Base-by-base conservation (phyloP, 2,329 filamentous ascomycete genomes). In the Chalaropsis thielavioides region DNA sequence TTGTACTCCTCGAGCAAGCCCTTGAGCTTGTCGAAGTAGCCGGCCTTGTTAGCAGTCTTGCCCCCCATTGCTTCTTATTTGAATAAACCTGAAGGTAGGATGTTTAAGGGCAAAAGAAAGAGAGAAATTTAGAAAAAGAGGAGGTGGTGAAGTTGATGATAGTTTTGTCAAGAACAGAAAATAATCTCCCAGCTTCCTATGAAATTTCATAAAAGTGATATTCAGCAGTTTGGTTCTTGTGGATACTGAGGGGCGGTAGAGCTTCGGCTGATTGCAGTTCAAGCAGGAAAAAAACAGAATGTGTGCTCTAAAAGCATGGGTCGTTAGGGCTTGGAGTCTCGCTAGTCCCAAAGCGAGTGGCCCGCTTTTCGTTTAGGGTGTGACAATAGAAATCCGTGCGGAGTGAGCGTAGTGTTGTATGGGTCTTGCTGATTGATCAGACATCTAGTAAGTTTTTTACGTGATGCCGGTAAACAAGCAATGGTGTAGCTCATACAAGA, bases 21-120 rank as follows among this genome's bases (percentile, higher is more conserved):
- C 88, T 96, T 95, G 79, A 99, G 91, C 91, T 97, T 97, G 80
- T 96, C 92, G 84, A 99, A 99, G 87, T 99, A 96, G 74, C 78
- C 89, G 78, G 90, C 85, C 86, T 97, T 99, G 86, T 87, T 92
- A 76, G 82, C 84, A 75, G 89, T 83, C 83, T 90, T 96, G 91
- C 90, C 92, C 91, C 91, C 92, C 92, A 96, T 96, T 84, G 90
- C 89, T 95, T 90, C 90, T 95, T 95, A 80, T 83, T 73, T 75
- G 71, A 63, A 15, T 63, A 62, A 66, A 62, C 61, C 61, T 90
- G 90, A 94, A 94, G 90, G 88, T 85, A 95, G 91, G 91, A 89
- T 95, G 79, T 96, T 96, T 96, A 92, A 96, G 92, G 91, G 87
- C 85, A 80, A 62, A 63, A 62, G 44, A 63, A 66, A 40, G 56